Evolutionary conservation across 129 eudicot species (phyloP).

Genomic region (sunflower (Helianthus annuus)): HanXRQr2.0-SUNRISE NC_035438.2:109020017-109020516

Average conservation of each 20-base stretch:
- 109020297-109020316: too few relatives aligned
- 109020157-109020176: constrained; percentile 68
- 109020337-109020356: too few relatives aligned
- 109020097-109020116: constrained; percentile 76
- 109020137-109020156: constrained; percentile 62
- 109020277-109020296: too few relatives aligned
- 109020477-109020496: constrained; percentile 79
- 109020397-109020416: constrained; percentile 75
- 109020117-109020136: constrained; percentile 66
- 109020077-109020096: constrained; percentile 68
- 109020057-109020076: constrained; percentile 50
- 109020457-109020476: constrained; percentile 87
- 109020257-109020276: too few relatives aligned
- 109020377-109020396: constrained; percentile 52
- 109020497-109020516: constrained; percentile 82
- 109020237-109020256: too few relatives aligned
- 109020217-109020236: too few relatives aligned
- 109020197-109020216: too few relatives aligned
- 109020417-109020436: constrained; percentile 77
- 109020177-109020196: constrained; percentile 60
- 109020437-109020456: constrained; percentile 80
- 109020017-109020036: too few relatives aligned
- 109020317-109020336: too few relatives aligned
- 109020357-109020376: background rate
- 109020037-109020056: constrained; percentile 19